Evolutionary conservation across 208 protist genomes (phyloP).

Genomic region (Crithidia thermophila): DNA sequence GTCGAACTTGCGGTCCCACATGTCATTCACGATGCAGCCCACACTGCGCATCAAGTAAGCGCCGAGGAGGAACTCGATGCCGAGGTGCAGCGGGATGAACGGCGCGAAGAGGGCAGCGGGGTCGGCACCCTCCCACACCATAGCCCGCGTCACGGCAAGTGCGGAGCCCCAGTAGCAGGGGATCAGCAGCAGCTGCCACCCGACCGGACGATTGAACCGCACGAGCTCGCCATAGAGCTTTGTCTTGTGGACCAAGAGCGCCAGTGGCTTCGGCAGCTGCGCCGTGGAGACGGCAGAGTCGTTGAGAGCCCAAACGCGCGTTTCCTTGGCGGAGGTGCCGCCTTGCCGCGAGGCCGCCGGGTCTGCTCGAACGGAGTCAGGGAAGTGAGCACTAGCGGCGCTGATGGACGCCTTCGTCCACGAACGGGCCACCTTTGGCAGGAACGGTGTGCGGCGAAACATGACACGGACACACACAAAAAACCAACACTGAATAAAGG

Average conservation of each 20-base stretch:
- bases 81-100: slow-evolving; percentile 80
- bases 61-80: slow-evolving; percentile 58
- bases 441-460: slow-evolving; percentile 56
- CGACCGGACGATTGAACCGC: slow-evolving; percentile 70
- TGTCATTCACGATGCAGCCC: slow-evolving; percentile 87
- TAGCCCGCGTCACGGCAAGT: slow-evolving; percentile 76
- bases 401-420: slow-evolving; percentile 77
- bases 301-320: slow-evolving; percentile 54
- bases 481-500: too few species aligned
- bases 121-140: slow-evolving; percentile 89
- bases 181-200: slow-evolving; percentile 72
- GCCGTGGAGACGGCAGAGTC: slow-evolving; percentile 35
- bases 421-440: slow-evolving; percentile 64
- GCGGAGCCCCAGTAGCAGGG: slow-evolving; percentile 84
- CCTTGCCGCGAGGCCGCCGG: slow-evolving; percentile 50
- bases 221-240: slow-evolving; percentile 64
- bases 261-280: slow-evolving; percentile 49
- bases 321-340: slow-evolving; percentile 65
- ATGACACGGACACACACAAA: too few species aligned
- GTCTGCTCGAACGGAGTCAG: slow-evolving; percentile 59
- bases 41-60: slow-evolving; percentile 84
- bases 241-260: slow-evolving; percentile 32
- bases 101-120: slow-evolving; percentile 75
- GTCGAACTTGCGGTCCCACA: slow-evolving; percentile 83
- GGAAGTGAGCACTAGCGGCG: slow-evolving; percentile 72